phyloP scores from a whole-genome alignment of 305 asterid species.

The Rubia balearica region DNA sequence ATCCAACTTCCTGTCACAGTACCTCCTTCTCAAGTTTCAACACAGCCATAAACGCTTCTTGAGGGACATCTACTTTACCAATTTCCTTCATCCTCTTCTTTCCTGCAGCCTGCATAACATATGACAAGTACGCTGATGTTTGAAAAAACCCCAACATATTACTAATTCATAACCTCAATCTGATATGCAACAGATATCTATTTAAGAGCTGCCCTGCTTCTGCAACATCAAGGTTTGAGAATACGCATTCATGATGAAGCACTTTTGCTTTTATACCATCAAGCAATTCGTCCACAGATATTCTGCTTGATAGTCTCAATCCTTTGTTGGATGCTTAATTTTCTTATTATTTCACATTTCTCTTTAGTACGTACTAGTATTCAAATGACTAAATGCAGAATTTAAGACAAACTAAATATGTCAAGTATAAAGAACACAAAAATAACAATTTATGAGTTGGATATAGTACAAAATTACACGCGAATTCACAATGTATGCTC shows the following conservation, averaged over 20 bases:
- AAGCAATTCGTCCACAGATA: not conserved
- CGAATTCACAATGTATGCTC: no score
- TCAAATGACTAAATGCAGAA: no score
- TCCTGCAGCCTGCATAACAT: constrained; percentile 79
- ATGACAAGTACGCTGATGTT: not conserved
- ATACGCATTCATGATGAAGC: not conserved
- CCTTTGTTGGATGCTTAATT: not conserved
- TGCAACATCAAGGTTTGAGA: not conserved
- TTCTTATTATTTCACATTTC: no score
- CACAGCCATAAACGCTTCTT: constrained; percentile 99
- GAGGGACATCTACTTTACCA: constrained; percentile 95
- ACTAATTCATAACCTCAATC: not conserved
- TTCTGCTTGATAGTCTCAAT: not conserved
- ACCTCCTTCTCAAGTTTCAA: constrained; percentile 96
- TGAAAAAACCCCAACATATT: not conserved
- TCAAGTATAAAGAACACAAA: no score
- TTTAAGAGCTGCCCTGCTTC: not conserved
- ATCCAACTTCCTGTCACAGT: constrained; percentile 24
- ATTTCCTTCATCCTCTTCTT: constrained; percentile 98
- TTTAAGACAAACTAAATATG: no score
- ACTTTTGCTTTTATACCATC: not conserved
- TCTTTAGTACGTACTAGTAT: no score
- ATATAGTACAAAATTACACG: no score
- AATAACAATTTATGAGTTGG: no score
- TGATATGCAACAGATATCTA: not conserved